phyloP scores from a whole-genome alignment of 2,329 filamentous ascomycete genomes.

The Cyphellophora attinorum region DNA sequence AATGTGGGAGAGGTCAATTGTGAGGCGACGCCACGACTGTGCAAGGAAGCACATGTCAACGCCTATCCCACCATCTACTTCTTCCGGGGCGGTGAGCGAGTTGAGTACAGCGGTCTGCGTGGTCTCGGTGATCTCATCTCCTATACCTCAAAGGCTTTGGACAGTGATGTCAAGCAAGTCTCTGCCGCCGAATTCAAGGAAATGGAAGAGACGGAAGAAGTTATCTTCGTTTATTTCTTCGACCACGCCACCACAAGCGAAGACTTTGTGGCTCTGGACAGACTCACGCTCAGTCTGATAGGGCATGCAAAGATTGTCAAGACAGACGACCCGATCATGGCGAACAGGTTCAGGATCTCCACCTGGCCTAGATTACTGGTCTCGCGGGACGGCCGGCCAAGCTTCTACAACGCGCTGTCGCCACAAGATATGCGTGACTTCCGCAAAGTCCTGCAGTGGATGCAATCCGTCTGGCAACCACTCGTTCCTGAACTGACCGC shows the following conservation, averaged over 20 bases:
- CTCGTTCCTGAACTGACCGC: conserved; percentile 90
- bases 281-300: conserved; percentile 76
- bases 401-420: conserved; percentile 78
- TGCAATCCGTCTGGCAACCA: conserved; percentile 92
- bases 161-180: conserved; percentile 71
- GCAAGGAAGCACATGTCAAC: conserved; percentile 73
- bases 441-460: conserved; percentile 73
- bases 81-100: conserved; percentile 82
- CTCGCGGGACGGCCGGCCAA: conserved; percentile 77
- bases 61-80: conserved; percentile 86
- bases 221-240: conserved; percentile 96
- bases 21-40: conserved; percentile 74
- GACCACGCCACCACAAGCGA: conserved; percentile 89
- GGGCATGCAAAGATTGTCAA: conserved; percentile 89
- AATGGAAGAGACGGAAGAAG: conserved; percentile 85
- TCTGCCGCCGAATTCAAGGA: conserved; percentile 66
- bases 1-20: conserved; percentile 97
- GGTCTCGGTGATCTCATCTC: conserved; percentile 82
- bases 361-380: conserved; percentile 94
- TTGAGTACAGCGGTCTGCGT: conserved; percentile 86
- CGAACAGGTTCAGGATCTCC: conserved; percentile 82
- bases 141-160: conserved; percentile 78
- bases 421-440: conserved; percentile 90
- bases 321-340: conserved; percentile 67
- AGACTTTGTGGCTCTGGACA: conserved; percentile 81